Conservation (phyloP, 2,329 filamentous ascomycete species). For the Penicillium aurantiogriseum region DNA sequence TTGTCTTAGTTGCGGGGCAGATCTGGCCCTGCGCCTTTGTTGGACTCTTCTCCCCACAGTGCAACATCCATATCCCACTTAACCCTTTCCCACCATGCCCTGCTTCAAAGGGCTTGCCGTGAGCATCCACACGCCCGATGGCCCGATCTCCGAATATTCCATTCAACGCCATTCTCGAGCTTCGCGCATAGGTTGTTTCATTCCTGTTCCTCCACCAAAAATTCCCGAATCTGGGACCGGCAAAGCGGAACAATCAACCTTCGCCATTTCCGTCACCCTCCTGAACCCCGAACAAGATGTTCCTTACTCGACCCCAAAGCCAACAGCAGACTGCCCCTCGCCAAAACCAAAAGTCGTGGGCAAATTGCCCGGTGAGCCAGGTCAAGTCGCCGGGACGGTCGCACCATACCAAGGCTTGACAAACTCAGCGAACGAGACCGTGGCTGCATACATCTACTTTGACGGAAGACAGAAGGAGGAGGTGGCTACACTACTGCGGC, state of each 20-base stretch:
- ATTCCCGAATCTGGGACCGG: conserved; percentile 65
- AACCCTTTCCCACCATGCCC: conserved; percentile 61
- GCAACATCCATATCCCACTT: conserved; percentile 1
- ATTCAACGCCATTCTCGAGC: conserved; percentile 90
- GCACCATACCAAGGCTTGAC: conserved; percentile 90
- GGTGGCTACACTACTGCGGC: conserved; percentile 86
- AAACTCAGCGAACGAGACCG: conserved; percentile 89
- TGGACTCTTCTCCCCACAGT: conserved; percentile 5
- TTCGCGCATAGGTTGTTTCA: conserved; percentile 93
- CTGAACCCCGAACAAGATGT: conserved; percentile 84
- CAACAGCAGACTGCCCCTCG: conserved; percentile 71
- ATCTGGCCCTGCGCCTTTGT: conserved; percentile 8
- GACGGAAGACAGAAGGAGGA: conserved; percentile 94
- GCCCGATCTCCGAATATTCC: conserved; percentile 85
- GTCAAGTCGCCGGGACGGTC: conserved; percentile 58
- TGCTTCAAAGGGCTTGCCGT: conserved; percentile 99
- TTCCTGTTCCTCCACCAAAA: conserved; percentile 87
- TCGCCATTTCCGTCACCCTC: conserved; percentile 96
- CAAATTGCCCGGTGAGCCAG: conserved; percentile 58
- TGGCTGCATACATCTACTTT: conserved; percentile 98
- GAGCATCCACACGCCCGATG: conserved; percentile 81
- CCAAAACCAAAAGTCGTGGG: conserved; percentile 82
- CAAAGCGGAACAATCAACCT: conserved; percentile 89
- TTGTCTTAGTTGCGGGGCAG: conserved; percentile 14
- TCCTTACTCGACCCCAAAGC: conserved; percentile 86